Evolutionary conservation across 129 eudicot genomes (phyloP), one percentile per base, ranked within the genome.

Genomic region (Rutidosis leptorrhynchoides): DNA sequence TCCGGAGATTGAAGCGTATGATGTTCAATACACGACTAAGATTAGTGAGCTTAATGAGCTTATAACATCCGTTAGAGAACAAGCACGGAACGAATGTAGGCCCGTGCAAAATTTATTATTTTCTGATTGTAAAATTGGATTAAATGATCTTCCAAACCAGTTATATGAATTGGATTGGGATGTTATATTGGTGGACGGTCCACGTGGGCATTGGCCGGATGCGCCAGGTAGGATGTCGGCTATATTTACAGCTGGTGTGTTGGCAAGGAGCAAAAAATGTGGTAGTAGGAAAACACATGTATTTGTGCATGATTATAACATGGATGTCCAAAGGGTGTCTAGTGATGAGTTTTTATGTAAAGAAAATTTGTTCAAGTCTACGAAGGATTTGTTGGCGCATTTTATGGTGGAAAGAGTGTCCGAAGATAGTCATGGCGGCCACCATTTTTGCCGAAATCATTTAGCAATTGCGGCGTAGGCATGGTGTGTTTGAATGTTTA

Each of bases 151-250:
- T 28, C 99, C 99, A 1, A 94, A 94, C 29, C 99, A 94, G 55
- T 73, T 94, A 57, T 94, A 94, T 53, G 97, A 86, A 46, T 46
- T 94, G 51, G 95, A 87, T 9, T 94, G 99, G 99, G 95, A 94
- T 33, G 78, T 94, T 7, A 89, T 94, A 14, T 54, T 94, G 72
- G 90, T 94, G 7, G 99, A 94, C 12, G 99, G 99, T 7, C 99
- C 99, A 12, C 70, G 99, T 3, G 97, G 99, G 62, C 87, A 94
- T 71, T 89, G 95, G 97, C 97, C 96, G 0, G 91, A 87, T 58
- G 95, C 90, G 15, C 99, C 99, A 0, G 99, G 99, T 29, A 68
- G 99, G 79, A 94, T 87, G 88, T 81, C 99, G 20, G 89, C 99
- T 11, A 89, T 94, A 5, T 94, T 86, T 71, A 94, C 99, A 58